phyloP scores from a whole-genome alignment of 2,329 filamentous ascomycete species.

The Penicillium olsonii region DNA sequence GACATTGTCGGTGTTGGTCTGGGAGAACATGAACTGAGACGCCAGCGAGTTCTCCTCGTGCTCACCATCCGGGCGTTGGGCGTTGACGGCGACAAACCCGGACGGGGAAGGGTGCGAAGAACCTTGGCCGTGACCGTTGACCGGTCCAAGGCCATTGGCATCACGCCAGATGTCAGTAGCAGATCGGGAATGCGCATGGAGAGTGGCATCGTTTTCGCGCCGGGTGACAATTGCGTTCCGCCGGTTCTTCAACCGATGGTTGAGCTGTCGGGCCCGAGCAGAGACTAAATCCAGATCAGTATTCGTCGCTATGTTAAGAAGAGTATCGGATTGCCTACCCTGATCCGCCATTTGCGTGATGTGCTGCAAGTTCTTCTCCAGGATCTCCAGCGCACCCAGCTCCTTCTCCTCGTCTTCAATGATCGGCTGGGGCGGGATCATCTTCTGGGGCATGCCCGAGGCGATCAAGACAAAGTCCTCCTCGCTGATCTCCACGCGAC shows the following conservation, averaged over 20 bases:
- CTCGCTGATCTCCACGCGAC: constrained; percentile 80
- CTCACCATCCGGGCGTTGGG: constrained; percentile 44
- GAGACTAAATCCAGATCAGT: constrained; percentile 52
- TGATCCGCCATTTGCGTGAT: constrained; percentile 81
- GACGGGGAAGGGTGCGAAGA: constrained; percentile 46
- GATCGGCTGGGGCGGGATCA: constrained; percentile 78
- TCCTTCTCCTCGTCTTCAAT: constrained; percentile 86
- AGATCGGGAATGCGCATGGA: constrained; percentile 34
- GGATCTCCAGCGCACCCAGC: constrained; percentile 76
- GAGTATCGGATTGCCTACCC: constrained; percentile 45
- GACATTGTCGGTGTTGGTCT: constrained; percentile 47
- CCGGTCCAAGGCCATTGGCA: constrained; percentile 30
- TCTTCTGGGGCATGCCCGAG: constrained; percentile 78
- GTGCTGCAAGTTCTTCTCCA: constrained; percentile 74
- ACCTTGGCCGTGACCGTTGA: constrained; percentile 21
- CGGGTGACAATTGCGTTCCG: constrained; percentile 71
- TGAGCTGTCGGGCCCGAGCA: constrained; percentile 73
- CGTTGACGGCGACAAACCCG: constrained; percentile 63
- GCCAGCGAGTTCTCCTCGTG: constrained; percentile 34
- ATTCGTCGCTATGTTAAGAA: neutral
- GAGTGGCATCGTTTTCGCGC: constrained; percentile 49
- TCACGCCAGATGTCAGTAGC: constrained; percentile 43
- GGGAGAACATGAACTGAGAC: constrained; percentile 43
- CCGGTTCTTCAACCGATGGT: constrained; percentile 75
- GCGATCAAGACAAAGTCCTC: constrained; percentile 85